These are phyloP conservation scores for Avicennia marina DNA, from an alignment of 257 asterid genomes.

Conservation along the genomic window DNA sequence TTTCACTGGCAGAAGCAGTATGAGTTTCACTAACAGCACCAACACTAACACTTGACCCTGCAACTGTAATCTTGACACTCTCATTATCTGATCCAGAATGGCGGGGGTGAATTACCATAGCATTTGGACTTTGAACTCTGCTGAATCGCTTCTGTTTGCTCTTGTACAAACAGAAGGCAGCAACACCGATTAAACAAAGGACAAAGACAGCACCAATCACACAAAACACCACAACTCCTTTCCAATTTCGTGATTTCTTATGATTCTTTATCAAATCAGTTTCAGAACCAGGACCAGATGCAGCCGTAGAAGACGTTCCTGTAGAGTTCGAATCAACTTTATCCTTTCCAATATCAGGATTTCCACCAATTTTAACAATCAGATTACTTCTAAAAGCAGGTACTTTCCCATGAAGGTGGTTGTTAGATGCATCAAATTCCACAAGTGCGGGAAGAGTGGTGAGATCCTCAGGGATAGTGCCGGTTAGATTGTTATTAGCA, in stretches of 20 bases:
- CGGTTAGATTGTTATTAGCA: conserved; percentile 67
- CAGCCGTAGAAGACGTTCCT: conserved; percentile 25
- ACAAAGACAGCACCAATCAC: conserved; percentile 51
- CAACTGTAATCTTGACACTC: conserved; percentile 78
- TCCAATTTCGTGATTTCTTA: conserved; percentile 34
- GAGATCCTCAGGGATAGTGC: conserved; percentile 65
- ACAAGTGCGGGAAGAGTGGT: conserved; percentile 47
- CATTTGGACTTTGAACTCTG: conserved; percentile 81
- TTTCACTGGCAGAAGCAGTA: conserved; percentile 44
- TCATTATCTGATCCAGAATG: conserved; percentile 81
- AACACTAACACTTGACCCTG: conserved; percentile 73
- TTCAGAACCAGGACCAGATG: conserved; percentile 17
- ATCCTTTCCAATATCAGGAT: conserved; percentile 73
- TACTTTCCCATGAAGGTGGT: conserved; percentile 61
- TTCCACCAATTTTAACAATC: conserved; percentile 53
- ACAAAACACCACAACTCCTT: conserved; percentile 47
- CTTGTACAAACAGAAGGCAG: conserved; percentile 62
- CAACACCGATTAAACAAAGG: conserved; percentile 52
- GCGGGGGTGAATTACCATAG: conserved; percentile 75
- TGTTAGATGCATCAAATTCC: conserved; percentile 74
- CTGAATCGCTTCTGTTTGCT: conserved; percentile 58
- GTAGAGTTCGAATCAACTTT: conserved; percentile 24
- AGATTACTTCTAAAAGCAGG: conserved; percentile 56
- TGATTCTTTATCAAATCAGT: not conserved
- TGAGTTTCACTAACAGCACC: conserved; percentile 55